These are phyloP conservation scores for Cercophora sp. DNA, from an alignment of 495 filamentous ascomycete genomes.

Conservation along the genomic window DNA sequence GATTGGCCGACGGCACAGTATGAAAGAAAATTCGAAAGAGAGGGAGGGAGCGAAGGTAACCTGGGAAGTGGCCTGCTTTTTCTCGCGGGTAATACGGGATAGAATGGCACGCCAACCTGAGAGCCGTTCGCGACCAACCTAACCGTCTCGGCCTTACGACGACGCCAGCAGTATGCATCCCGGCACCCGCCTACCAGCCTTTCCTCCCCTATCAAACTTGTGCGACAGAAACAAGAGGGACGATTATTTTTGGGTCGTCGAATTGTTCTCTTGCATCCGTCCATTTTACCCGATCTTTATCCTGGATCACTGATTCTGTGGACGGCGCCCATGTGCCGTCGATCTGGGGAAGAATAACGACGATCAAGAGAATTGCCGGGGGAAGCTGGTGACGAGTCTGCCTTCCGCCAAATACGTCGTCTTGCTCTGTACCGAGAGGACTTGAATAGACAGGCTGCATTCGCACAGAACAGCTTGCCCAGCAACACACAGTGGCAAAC, in stretches of 20 bases:
- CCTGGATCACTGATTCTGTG: neutral
- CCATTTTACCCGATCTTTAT: constrained; percentile 16
- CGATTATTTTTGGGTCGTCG: constrained; percentile 2
- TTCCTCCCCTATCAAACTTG: neutral
- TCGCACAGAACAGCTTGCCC: too few species aligned
- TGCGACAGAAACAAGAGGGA: neutral
- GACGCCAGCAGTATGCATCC: too few species aligned
- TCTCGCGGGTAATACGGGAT: constrained; percentile 13
- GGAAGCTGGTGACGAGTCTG: neutral
- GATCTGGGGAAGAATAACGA: constrained; percentile 21
- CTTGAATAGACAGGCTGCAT: neutral
- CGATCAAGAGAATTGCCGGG: constrained; percentile 9
- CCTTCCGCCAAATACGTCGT: too few species aligned
- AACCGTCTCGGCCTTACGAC: constrained; percentile 5
- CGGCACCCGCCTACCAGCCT: neutral
- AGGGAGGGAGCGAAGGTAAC: constrained; percentile 1
- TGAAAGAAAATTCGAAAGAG: neutral
- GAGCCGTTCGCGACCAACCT: neutral
- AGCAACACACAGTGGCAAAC: too few species aligned
- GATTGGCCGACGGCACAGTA: constrained; percentile 2
- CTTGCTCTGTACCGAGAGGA: too few species aligned
- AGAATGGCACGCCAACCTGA: neutral
- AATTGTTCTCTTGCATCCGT: constrained; percentile 14
- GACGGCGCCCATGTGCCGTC: constrained; percentile 16
- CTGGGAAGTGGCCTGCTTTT: constrained; percentile 12